Conservation (phyloP, 805 yeast genomes). For the Zygosaccharomyces bisporus region DNA sequence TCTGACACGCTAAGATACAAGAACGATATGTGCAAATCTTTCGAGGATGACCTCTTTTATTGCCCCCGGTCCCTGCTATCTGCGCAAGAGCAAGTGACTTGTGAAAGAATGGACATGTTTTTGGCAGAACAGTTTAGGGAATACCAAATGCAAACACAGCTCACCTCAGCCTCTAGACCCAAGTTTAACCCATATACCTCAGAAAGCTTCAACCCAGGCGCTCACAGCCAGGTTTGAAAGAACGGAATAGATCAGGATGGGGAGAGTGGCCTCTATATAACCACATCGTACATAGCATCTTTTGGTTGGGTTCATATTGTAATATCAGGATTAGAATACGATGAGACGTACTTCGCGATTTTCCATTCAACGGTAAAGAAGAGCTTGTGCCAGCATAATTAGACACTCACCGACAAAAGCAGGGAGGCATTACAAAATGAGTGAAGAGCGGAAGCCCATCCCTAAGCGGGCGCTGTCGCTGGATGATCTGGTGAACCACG, state of each 20-base stretch:
- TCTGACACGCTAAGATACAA: constrained; percentile 24
- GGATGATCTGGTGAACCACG: constrained; percentile 38
- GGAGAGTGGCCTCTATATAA: neutral
- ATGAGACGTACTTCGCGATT: constrained; percentile 8
- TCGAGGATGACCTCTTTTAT: constrained; percentile 34
- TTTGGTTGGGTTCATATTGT: constrained; percentile 10
- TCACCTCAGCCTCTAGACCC: constrained; percentile 31
- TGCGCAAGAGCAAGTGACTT: constrained; percentile 25
- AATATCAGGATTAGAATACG: constrained; percentile 6
- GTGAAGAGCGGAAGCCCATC: constrained; percentile 14
- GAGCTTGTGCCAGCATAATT: neutral
- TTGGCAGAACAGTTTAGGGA: constrained; percentile 23
- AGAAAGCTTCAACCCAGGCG: constrained; percentile 53
- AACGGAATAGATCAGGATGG: neutral
- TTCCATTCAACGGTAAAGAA: neutral
- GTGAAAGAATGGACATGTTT: constrained; percentile 29
- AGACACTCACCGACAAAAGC: neutral
- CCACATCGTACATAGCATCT: constrained; percentile 4
- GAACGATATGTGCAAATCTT: constrained; percentile 30
- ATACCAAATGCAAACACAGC: constrained; percentile 10
- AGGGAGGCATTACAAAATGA: constrained; percentile 7
- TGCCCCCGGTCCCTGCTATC: constrained; percentile 34
- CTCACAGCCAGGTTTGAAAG: constrained; percentile 3
- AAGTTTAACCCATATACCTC: constrained; percentile 70
- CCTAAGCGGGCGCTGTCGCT: constrained; percentile 34